Evolutionary conservation across 768 basidiomycete species (phyloP), one percentile per base, ranked within the genome.

Genomic region (Lactifluus rugatus): DNA sequence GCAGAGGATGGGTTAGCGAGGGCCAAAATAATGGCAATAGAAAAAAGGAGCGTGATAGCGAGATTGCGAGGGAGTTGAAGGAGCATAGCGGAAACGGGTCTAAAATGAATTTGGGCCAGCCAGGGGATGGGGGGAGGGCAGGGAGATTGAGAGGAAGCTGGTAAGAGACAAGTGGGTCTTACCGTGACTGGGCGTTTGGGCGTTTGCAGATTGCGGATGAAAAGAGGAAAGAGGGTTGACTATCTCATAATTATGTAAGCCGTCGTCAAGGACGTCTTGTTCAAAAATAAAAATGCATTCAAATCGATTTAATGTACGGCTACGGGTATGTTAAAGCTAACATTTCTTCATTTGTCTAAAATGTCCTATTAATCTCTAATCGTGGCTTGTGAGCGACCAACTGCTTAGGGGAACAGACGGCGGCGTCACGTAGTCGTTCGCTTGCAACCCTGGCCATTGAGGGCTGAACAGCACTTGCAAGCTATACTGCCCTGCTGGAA

Each of bases 401-500:
- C 71, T 72, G 61, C 77, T 80, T 54, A 98, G 70, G 2, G 82
- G 66, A 17, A 98, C 93, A 37, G 76, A 76, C 9, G 76, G 72
- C 0, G 93, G 93, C 13, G 82, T 85, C 61, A 86, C 79, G 71
- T 82, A 85, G 65, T 72, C 71, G 65, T 75, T 76, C 47, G 81
- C 66, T 34, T 80, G 74, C 76, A 87, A 79, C 28, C 81, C 83
- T 39, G 76, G 70, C 93, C 93, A 97, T 66, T 95, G 89, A n/a
- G 95, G 96, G 70, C 82, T 93, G 75, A 98, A 87, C 68, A 98
- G 70, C 52, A 97, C 85, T 72, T 94, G 82, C 48, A 96, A 70
- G 16, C 74, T 86, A 71, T 89, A 85, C 48, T 73, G 72, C n/a
- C 91, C 92, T 17, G 84, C 81, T 26, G 79, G 72, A 13, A 79